A percentile compares a stretch with the other conserved stretches of the same genome.
Evolutionary conservation across 768 basidiomycete species (phyloP).

Genomic region (Boletales sp.): DNA sequence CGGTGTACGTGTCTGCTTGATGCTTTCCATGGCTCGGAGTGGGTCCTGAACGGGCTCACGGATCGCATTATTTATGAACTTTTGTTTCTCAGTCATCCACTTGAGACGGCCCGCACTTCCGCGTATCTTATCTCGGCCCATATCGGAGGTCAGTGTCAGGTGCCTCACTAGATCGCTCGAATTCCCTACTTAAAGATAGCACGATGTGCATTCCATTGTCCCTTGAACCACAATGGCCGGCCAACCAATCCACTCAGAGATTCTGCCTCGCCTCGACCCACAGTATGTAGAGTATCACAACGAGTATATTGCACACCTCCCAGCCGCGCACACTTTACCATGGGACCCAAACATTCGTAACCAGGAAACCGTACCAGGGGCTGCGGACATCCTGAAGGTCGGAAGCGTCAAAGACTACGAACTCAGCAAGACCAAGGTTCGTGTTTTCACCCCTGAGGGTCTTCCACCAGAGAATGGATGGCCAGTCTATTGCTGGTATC

Average conservation of each 20-base stretch:
- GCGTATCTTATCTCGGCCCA: slow-evolving; percentile 4
- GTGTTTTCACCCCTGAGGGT: slow-evolving; percentile 58
- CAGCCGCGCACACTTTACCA: slow-evolving; percentile 52
- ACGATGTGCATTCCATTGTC: background rate
- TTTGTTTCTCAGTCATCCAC: background rate
- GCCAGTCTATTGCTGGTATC: slow-evolving; percentile 73
- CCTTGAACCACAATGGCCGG: slow-evolving; percentile 14
- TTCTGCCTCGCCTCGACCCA: slow-evolving; percentile 56
- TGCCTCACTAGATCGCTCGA: background rate
- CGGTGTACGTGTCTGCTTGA: slow-evolving; percentile 46
- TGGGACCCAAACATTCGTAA: slow-evolving; percentile 61
- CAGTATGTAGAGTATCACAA: slow-evolving; percentile 67
- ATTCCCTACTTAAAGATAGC: slow-evolving; percentile 12
- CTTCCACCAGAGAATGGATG: slow-evolving; percentile 54
- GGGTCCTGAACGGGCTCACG: background rate
- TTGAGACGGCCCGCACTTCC: slow-evolving; percentile 2
- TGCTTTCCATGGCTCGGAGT: slow-evolving; percentile 16
- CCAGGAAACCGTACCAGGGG: slow-evolving; percentile 50
- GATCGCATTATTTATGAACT: slow-evolving; percentile 3
- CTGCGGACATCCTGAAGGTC: slow-evolving; percentile 53
- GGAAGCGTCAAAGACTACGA: slow-evolving; percentile 52
- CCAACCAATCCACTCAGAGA: slow-evolving; percentile 60
- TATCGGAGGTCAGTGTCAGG: background rate
- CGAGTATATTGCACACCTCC: slow-evolving; percentile 40
- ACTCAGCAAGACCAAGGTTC: slow-evolving; percentile 49